phyloP scores from a whole-genome alignment of 208 protist species.

The Strigomonas oncopelti region DNA sequence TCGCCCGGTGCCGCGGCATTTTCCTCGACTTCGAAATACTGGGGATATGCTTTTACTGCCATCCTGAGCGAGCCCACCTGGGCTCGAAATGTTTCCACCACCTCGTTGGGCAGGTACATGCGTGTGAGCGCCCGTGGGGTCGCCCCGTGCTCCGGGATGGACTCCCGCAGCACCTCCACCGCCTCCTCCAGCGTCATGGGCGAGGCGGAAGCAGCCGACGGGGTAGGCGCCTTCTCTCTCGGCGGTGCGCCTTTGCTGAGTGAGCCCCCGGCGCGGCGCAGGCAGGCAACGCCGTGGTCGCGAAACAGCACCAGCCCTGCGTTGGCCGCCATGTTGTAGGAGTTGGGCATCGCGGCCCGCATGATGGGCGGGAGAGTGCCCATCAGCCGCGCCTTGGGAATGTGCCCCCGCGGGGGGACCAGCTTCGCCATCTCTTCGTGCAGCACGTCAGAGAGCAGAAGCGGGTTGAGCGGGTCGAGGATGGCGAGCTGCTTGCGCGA shows the following conservation, averaged over 20 bases:
- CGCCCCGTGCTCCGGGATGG: conserved; percentile 57
- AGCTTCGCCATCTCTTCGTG: conserved; percentile 70
- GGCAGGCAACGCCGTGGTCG: conserved; percentile 23
- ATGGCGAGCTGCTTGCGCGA: conserved; percentile 58
- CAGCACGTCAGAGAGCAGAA: conserved; percentile 60
- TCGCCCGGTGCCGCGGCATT: background rate
- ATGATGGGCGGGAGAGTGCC: conserved; percentile 60
- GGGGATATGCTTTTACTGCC: conserved; percentile 55
- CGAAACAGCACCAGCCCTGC: conserved; percentile 26
- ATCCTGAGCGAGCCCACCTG: conserved; percentile 52
- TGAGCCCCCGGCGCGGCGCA: too few relatives aligned
- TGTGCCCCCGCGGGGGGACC: conserved; percentile 41
- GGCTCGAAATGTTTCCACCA: conserved; percentile 34
- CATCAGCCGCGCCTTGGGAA: conserved; percentile 29
- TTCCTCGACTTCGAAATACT: conserved; percentile 46
- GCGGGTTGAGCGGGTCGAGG: conserved; percentile 80
- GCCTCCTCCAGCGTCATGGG: conserved; percentile 67
- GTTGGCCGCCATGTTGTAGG: conserved; percentile 43
- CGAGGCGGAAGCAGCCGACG: background rate
- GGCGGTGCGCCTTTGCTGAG: too few relatives aligned
- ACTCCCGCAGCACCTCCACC: conserved; percentile 56
- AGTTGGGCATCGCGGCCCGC: conserved; percentile 45
- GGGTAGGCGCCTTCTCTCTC: background rate
- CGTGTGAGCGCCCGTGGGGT: conserved; percentile 37
- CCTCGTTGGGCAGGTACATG: conserved; percentile 36